Conservation (phyloP, 2,329 filamentous ascomycete species). For the Cercospora janseana region DNA sequence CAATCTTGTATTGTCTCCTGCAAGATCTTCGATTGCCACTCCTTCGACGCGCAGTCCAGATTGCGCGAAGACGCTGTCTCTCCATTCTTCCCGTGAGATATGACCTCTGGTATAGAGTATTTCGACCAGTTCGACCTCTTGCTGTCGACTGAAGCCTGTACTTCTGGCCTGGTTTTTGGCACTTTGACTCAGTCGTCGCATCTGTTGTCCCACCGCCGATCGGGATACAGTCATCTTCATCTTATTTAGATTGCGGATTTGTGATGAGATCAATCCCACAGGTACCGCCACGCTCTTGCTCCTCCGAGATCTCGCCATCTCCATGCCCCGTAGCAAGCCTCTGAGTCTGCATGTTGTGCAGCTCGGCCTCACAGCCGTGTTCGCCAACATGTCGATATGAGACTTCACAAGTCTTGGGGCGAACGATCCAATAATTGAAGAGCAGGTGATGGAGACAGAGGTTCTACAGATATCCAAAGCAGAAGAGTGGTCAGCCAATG, state of each 20-base stretch:
- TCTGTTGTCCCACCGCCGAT: not conserved
- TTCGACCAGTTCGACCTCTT: conserved; percentile 23
- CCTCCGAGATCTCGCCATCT: conserved; percentile 13
- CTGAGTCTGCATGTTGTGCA: conserved; percentile 21
- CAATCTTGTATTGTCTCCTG: conserved; percentile 9
- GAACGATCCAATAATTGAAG: not conserved
- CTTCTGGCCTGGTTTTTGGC: not conserved
- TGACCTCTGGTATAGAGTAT: conserved; percentile 21
- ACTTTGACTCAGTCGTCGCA: not conserved
- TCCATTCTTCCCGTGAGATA: conserved; percentile 25
- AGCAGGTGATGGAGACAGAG: not conserved
- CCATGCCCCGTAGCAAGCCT: conserved; percentile 17
- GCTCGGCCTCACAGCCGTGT: not conserved
- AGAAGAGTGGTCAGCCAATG: not conserved
- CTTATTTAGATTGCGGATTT: not conserved
- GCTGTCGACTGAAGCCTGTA: conserved; percentile 16
- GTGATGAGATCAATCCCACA: not conserved
- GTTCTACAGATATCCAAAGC: not conserved
- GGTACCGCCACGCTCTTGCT: not conserved
- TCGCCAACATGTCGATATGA: conserved; percentile 1
- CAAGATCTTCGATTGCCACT: conserved; percentile 4
- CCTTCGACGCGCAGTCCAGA: conserved; percentile 16
- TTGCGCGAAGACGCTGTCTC: conserved; percentile 21
- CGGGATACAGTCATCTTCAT: not conserved
- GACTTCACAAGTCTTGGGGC: too few species aligned